Conservation (phyloP, 2,329 filamentous ascomycete species). For the Aspergillus pseudoglaucus region DNA sequence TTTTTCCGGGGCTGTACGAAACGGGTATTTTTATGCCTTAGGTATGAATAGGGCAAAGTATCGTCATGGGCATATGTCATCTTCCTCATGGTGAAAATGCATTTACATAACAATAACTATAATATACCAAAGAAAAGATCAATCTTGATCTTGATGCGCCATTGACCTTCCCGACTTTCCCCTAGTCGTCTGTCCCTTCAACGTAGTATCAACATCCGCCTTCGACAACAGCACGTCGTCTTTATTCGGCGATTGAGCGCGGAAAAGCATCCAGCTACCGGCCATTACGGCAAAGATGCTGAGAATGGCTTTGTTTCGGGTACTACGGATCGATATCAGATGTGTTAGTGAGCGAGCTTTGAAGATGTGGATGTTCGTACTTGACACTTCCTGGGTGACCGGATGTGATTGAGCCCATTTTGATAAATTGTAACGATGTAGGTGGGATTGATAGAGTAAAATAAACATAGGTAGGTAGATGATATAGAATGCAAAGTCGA, state of each 20-base stretch:
- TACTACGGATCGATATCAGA: not conserved
- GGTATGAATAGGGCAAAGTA: too few species aligned
- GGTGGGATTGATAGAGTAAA: too few species aligned
- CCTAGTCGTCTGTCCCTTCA: not conserved
- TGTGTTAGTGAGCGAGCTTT: not conserved
- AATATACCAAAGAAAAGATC: not conserved
- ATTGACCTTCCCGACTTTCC: not conserved
- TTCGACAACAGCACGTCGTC: not conserved
- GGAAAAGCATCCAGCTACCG: not conserved
- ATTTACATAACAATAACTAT: too few species aligned
- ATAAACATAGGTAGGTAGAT: too few species aligned
- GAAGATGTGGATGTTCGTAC: not conserved
- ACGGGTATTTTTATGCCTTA: not conserved
- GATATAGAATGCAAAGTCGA: too few species aligned
- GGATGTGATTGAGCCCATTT: not conserved
- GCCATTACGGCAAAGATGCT: not conserved
- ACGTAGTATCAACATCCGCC: not conserved
- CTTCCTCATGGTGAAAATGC: too few species aligned
- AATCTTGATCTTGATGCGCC: not conserved
- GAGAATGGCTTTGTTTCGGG: not conserved
- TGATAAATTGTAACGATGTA: too few species aligned
- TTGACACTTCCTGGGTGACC: not conserved
- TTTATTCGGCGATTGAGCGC: not conserved
- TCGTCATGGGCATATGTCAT: too few species aligned
- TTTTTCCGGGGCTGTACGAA: constrained; percentile 27